Evolutionary conservation across 2,329 filamentous ascomycete species (phyloP).

Genomic region (Colletotrichum gigasporum): DNA sequence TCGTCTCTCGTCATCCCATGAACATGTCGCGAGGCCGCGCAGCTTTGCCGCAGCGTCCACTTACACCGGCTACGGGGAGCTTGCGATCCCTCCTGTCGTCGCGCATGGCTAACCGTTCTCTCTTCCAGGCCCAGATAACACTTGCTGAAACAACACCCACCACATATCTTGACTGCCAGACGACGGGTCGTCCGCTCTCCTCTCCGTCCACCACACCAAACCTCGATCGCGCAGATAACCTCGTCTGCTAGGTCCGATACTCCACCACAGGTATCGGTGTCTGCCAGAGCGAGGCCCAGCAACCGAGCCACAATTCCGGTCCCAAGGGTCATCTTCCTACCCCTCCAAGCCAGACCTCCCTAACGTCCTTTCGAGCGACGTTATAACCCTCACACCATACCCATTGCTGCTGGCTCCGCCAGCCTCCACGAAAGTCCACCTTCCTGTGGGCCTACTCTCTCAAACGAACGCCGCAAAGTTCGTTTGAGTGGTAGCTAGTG

Average conservation of each 20-base stretch:
- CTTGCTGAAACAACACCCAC: slow-evolving; percentile 7
- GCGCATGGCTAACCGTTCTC: background rate
- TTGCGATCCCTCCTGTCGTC: no score
- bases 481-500: slow-evolving; percentile 98
- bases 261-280: slow-evolving; percentile 83
- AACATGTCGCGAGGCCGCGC: background rate
- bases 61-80: no score
- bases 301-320: slow-evolving; percentile 86
- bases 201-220: slow-evolving; percentile 30
- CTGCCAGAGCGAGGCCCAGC: slow-evolving; percentile 71
- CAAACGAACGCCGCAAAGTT: slow-evolving; percentile 92
- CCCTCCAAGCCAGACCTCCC: slow-evolving; percentile 86
- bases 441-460: slow-evolving; percentile 96
- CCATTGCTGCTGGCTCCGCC: slow-evolving; percentile 85
- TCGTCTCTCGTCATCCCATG: background rate
- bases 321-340: slow-evolving; percentile 82
- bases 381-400: slow-evolving; percentile 51
- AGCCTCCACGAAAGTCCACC: slow-evolving; percentile 72
- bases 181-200: slow-evolving; percentile 23
- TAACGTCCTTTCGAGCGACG: slow-evolving; percentile 83
- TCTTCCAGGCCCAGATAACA: slow-evolving; percentile 35
- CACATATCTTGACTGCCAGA: background rate
- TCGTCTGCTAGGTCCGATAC: slow-evolving; percentile 89
- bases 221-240: slow-evolving; percentile 59
- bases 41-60: no score